Evolutionary conservation across 371 early-diverging fungal genomes (phyloP).

Genomic region (Chytridium lagenaria): DNA sequence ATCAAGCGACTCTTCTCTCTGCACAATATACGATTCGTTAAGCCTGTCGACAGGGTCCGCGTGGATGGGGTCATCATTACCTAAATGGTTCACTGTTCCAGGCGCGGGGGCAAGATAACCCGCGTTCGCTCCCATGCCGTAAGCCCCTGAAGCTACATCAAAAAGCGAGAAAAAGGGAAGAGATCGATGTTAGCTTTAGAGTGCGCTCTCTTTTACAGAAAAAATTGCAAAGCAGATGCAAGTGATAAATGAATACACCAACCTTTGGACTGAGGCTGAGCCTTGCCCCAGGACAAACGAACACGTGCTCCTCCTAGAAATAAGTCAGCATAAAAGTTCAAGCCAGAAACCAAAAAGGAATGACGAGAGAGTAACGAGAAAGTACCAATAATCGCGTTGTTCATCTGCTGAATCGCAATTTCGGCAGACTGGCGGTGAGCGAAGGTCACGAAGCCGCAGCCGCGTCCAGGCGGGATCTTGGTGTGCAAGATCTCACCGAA

Average conservation of each 20-base stretch:
- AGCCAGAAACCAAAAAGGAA: not conserved
- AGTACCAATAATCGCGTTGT: constrained; percentile 80
- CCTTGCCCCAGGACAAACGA: constrained; percentile 90
- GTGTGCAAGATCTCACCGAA: constrained; percentile 90
- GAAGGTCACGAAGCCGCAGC: constrained; percentile 94
- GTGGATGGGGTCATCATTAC: constrained; percentile 48
- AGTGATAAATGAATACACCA: not conserved
- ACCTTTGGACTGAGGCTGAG: constrained; percentile 55
- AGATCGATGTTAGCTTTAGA: not conserved
- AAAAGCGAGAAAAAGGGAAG: not conserved
- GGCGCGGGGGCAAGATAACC: constrained; percentile 31
- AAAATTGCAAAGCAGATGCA: too few relatives aligned
- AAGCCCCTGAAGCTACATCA: constrained; percentile 13
- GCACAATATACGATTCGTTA: constrained; percentile 51
- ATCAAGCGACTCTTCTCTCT: constrained; percentile 50
- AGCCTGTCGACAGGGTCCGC: constrained; percentile 53
- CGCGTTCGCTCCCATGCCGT: constrained; percentile 32
- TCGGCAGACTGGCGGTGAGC: constrained; percentile 82
- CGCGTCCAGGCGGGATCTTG: constrained; percentile 91
- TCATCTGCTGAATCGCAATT: constrained; percentile 85
- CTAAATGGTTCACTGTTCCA: constrained; percentile 26
- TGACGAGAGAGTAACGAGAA: too few relatives aligned
- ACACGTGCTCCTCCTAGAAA: constrained; percentile 71
- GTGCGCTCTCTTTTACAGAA: too few relatives aligned
- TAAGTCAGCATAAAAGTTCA: not conserved